These are phyloP conservation scores for Leersia perrieri DNA, from an alignment of 176 grass and related monocot species.

Conservation along the genomic window DNA sequence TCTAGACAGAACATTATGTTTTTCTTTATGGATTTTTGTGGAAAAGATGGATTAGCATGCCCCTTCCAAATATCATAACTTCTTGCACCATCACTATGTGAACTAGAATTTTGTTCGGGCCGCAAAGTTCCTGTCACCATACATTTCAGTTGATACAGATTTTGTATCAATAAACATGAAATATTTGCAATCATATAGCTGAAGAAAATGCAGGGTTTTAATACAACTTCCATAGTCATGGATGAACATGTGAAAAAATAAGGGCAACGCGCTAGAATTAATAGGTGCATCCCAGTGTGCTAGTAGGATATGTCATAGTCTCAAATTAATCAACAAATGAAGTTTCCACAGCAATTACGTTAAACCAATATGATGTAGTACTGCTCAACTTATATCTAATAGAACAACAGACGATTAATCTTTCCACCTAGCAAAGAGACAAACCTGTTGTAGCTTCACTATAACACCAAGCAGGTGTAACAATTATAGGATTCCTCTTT, in stretches of 20 bases:
- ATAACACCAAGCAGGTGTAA: constrained; percentile 95
- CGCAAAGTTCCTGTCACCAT: constrained; percentile 38
- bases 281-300: constrained; percentile 2
- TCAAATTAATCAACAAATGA: background rate
- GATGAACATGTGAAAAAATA: background rate
- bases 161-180: constrained; percentile 3
- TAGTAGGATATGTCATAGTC: constrained; percentile 17
- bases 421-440: constrained; percentile 31
- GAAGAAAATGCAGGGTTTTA: background rate
- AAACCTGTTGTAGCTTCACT: constrained; percentile 75
- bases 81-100: constrained; percentile 46
- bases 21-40: constrained; percentile 48
- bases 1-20: constrained; percentile 73
- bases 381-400: constrained; percentile 9
- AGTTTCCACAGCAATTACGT: background rate
- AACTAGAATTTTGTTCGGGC: constrained; percentile 59
- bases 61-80: constrained; percentile 80
- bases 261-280: background rate
- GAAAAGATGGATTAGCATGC: constrained; percentile 46
- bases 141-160: constrained; percentile 32
- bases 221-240: background rate
- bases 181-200: constrained; percentile 23
- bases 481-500: constrained; percentile 86
- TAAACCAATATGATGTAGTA: background rate
- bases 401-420: constrained; percentile 25